These are phyloP conservation scores for Volvariella volvacea DNA, from an alignment of 1,284 basidiomycete species.

Conservation along the genomic window DNA sequence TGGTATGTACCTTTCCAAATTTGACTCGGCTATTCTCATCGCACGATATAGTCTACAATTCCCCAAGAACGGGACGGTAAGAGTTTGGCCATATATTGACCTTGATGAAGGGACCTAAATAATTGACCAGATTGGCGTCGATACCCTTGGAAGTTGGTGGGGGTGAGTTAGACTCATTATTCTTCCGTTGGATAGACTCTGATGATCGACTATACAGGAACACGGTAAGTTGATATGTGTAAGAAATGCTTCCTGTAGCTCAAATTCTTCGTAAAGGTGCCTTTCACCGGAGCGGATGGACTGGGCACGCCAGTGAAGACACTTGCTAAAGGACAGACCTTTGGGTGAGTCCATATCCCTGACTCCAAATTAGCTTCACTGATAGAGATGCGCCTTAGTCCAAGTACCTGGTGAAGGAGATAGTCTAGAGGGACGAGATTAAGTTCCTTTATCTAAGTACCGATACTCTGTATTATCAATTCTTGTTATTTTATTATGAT, in stretches of 20 bases:
- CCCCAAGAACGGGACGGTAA: slow-evolving; percentile 31
- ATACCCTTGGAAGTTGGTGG: slow-evolving; percentile 44
- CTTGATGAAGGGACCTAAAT: not conserved
- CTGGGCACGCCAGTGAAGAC: slow-evolving; percentile 30
- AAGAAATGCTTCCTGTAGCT: too few relatives aligned
- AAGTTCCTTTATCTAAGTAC: too few relatives aligned
- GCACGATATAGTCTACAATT: slow-evolving; percentile 23
- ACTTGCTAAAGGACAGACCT: slow-evolving; percentile 29
- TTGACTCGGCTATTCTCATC: not conserved
- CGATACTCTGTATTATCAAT: too few relatives aligned
- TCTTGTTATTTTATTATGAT: too few relatives aligned
- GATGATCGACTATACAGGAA: too few relatives aligned
- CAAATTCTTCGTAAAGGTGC: slow-evolving; percentile 14
- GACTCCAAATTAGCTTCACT: too few relatives aligned
- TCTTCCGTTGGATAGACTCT: too few relatives aligned
- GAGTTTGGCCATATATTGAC: slow-evolving; percentile 2
- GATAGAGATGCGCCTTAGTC: too few relatives aligned
- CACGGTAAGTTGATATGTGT: too few relatives aligned
- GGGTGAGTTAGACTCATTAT: slow-evolving; percentile 20
- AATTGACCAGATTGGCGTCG: slow-evolving; percentile 32
- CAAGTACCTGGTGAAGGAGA: too few relatives aligned
- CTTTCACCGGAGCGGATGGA: slow-evolving; percentile 29
- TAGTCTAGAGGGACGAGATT: too few relatives aligned
- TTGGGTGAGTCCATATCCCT: slow-evolving; percentile 36
- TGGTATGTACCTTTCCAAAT: slow-evolving; percentile 12